These are phyloP conservation scores for Kandelia obovata DNA, from an alignment of 345 rosid genomes.

Conservation along the genomic window DNA sequence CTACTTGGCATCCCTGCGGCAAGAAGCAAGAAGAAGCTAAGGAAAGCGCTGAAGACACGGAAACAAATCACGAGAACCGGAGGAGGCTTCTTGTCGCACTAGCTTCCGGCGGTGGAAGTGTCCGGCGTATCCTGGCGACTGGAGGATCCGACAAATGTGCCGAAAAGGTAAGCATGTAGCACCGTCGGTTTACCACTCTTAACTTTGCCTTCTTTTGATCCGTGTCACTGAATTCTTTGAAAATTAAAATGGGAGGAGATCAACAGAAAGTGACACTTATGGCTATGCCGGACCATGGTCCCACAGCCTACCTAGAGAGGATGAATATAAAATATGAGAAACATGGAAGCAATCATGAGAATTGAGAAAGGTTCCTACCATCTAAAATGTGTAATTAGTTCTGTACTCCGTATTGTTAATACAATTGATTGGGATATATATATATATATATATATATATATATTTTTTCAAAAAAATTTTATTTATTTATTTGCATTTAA, in stretches of 20 bases:
- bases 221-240: no score
- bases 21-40: neutral
- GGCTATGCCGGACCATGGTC: no score
- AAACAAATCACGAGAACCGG: constrained; percentile 23
- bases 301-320: neutral
- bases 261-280: no score
- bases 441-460: no score
- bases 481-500: no score
- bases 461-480: no score
- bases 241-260: no score
- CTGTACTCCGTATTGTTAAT: no score
- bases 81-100: constrained; percentile 36
- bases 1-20: constrained; percentile 36
- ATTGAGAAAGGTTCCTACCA: neutral
- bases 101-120: constrained; percentile 23
- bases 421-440: no score
- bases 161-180: constrained; percentile 26
- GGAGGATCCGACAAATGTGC: constrained; percentile 49
- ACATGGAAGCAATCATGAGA: neutral
- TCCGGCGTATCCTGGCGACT: constrained; percentile 49
- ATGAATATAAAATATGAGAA: neutral
- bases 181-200: no score
- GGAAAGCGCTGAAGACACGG: neutral
- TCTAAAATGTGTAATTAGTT: neutral
- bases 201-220: no score